Evolutionary conservation across 768 basidiomycete species (phyloP).

Genomic region (Termitomyces sp.): DNA sequence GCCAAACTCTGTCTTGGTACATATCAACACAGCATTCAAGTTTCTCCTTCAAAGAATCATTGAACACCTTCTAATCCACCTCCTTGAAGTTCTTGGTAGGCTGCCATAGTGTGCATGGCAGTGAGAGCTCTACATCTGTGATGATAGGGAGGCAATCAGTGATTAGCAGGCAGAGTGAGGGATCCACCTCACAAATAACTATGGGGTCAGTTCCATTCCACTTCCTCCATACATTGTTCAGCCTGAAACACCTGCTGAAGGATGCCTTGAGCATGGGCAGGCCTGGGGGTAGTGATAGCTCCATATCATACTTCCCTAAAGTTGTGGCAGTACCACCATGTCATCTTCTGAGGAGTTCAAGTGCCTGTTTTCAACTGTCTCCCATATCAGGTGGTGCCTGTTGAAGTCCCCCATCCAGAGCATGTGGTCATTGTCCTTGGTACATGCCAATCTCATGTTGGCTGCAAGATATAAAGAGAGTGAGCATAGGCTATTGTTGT

Average conservation of each 20-base stretch:
- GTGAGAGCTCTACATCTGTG: too few species aligned
- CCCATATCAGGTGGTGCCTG: not conserved
- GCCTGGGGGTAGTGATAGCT: not conserved
- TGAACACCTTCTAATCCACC: too few species aligned
- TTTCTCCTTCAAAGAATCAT: too few species aligned
- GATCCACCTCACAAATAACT: too few species aligned
- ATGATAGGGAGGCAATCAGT: too few species aligned
- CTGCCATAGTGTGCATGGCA: too few species aligned
- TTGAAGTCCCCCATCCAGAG: not conserved
- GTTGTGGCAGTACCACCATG: not conserved
- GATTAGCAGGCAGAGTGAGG: too few species aligned
- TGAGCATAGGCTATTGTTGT: not conserved
- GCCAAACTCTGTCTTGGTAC: too few species aligned
- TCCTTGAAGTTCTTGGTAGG: too few species aligned
- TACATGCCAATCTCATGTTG: not conserved
- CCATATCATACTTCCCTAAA: not conserved
- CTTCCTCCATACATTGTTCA: too few species aligned
- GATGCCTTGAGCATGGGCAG: not conserved
- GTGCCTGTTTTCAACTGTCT: not conserved
- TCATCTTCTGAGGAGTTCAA: not conserved
- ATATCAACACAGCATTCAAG: too few species aligned
- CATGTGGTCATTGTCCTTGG: not conserved
- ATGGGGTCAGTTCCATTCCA: too few species aligned
- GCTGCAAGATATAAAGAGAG: not conserved
- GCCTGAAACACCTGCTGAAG: not conserved